Conservation (phyloP, 441 rosid species). For the Lepidium campestre region DNA sequence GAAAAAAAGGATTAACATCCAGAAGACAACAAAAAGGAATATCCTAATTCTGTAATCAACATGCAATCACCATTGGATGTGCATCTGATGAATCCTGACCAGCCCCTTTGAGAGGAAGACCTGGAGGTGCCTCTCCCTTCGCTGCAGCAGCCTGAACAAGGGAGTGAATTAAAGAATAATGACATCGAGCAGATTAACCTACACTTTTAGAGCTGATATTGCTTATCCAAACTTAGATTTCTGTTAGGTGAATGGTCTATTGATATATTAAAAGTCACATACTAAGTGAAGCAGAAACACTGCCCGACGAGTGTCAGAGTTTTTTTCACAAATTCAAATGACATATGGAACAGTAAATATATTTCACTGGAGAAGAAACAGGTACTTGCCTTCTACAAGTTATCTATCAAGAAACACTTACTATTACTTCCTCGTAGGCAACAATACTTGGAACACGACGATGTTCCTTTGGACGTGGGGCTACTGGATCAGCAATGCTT, state of each 20-base stretch:
- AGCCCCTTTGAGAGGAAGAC: conserved; percentile 96
- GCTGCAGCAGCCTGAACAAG: conserved; percentile 91
- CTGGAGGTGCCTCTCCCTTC: conserved; percentile 99
- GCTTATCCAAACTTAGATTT: neutral
- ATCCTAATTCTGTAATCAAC: neutral
- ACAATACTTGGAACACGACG: conserved; percentile 98
- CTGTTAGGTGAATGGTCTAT: neutral
- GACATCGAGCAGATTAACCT: neutral
- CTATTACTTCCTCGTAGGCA: conserved; percentile 99
- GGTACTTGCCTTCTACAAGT: neutral
- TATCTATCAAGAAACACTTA: conserved; percentile 24
- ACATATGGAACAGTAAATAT: neutral
- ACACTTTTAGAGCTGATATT: neutral
- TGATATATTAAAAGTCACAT: neutral
- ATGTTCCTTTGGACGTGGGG: conserved; percentile 72
- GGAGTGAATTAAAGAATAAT: neutral
- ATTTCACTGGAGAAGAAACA: neutral
- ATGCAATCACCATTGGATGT: conserved; percentile 55
- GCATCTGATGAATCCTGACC: conserved; percentile 96
- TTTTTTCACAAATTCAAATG: neutral
- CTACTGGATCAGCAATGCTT: conserved; percentile 55
- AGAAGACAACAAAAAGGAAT: neutral
- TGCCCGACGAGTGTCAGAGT: neutral
- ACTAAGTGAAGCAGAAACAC: neutral
- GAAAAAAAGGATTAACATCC: neutral